Evolutionary conservation across 2,329 filamentous ascomycete genomes (phyloP).

Genomic region (Drechslerella coelobrocha): DNA sequence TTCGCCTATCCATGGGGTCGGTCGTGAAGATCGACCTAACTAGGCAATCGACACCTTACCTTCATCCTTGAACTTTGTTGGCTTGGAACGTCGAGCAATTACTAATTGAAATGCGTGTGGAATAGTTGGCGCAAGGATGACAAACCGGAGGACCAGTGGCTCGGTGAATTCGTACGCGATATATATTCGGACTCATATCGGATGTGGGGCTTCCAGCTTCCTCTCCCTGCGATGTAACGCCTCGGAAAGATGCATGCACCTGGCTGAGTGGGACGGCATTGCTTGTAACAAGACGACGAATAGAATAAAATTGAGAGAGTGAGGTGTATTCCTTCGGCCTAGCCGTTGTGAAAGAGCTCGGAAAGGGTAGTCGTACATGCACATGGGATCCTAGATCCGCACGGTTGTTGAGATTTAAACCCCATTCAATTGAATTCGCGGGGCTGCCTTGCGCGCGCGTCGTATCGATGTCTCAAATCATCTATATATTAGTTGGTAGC

Average conservation of each 20-base stretch:
- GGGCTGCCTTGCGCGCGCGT: too few relatives aligned
- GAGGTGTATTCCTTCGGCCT: too few relatives aligned
- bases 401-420: too few relatives aligned
- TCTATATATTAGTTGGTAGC: too few relatives aligned
- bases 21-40: background rate
- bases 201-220: constrained; percentile 36
- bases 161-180: background rate
- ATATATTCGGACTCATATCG: background rate
- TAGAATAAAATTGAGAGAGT: too few relatives aligned
- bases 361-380: too few relatives aligned
- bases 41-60: background rate
- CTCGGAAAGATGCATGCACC: constrained; percentile 23
- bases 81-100: constrained; percentile 8
- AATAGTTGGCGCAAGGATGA: background rate
- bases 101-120: constrained; percentile 11
- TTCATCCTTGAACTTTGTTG: background rate
- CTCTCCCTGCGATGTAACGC: constrained; percentile 47
- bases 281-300: background rate
- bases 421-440: too few relatives aligned
- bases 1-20: background rate
- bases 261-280: constrained; percentile 2
- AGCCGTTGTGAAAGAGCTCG: too few relatives aligned
- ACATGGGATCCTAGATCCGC: too few relatives aligned
- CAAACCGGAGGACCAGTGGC: background rate
- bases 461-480: too few relatives aligned